Base-by-base conservation (phyloP, 2,329 filamentous ascomycete species). In the Neonectria punicea region DNA sequence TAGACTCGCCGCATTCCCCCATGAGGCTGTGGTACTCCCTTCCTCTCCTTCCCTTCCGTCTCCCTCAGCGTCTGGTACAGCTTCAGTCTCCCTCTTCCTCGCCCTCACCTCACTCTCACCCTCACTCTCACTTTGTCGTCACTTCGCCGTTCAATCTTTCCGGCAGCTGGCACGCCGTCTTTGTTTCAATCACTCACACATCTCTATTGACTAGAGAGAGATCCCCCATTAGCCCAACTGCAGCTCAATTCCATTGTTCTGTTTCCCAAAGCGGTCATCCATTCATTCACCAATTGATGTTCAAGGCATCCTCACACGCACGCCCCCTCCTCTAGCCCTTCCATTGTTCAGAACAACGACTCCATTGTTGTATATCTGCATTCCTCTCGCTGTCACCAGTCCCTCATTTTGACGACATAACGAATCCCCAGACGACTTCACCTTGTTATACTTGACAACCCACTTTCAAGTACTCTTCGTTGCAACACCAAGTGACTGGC, bases 121-220 rank as follows among this genome's bases (percentile, higher is more conserved):
- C 53, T 55, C 58, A 49, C 58, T 18, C 44, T 50, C 44, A 30
- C 51, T 25, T 55, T 64, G 65, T 63, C 63, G 61, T 71, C 65
- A 57, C 43, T 49, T 61, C 34, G 73, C 70, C 75, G 71, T 77
- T 76, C 75, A 76, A 74, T 78, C 75, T 68, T 76, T 78, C 61
- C 73, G 74, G 74, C 72, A 73, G 72, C 74, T 77, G 72, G 73
- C 67, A 70, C 61, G 56, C 70, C 70, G 59, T 70, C 34, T 67
- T 66, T 60, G 61, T 67, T 63, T 54, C 53, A 55, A 18, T 55
- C 39, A 25, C 58, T 61, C 25, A 4, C 49, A 34, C 4, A 49
- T 65, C 54, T 53, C 57, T 61, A 67, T 67, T 68, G 65, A 64
- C 62, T 67, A 68, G 56, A 64, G 57, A 68, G 53, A 62, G 57